Evolutionary conservation across 331 rosid genomes (phyloP).

Genomic region (Acacia pycnantha): DNA sequence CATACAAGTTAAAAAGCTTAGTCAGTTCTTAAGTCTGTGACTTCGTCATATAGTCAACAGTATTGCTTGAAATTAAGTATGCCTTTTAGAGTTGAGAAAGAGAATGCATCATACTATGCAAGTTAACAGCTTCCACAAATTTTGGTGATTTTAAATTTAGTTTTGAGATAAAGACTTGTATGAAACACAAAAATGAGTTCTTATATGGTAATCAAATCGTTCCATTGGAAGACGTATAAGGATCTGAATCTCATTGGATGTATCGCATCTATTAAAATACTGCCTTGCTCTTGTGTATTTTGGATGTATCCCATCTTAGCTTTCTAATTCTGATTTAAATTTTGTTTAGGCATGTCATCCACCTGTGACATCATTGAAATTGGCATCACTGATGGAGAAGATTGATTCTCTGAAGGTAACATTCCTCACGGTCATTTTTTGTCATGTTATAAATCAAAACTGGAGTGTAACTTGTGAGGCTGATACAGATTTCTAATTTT

Average conservation of each 20-base stretch:
- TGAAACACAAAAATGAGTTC: constrained; percentile 2
- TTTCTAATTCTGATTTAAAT: constrained; percentile 26
- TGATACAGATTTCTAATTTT: neutral
- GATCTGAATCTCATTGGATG: neutral
- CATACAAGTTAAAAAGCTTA: neutral
- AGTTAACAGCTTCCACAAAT: neutral
- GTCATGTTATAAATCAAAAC: neutral
- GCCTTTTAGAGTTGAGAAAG: neutral
- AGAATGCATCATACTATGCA: neutral
- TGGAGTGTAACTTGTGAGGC: neutral
- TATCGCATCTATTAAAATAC: too few species aligned
- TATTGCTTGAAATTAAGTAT: neutral
- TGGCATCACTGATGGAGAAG: constrained; percentile 71
- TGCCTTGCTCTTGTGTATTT: neutral
- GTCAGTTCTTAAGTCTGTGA: neutral
- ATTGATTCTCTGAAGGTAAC: constrained; percentile 79
- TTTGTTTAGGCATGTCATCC: constrained; percentile 53
- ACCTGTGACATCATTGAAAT: constrained; percentile 69
- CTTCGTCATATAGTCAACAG: neutral
- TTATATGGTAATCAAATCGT: neutral
- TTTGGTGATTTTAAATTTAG: neutral
- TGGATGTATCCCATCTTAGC: too few species aligned
- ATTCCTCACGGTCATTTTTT: neutral
- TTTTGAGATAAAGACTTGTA: neutral
- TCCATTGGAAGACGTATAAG: neutral